A percentile compares a stretch with the other conserved stretches of the same genome.
Evolutionary conservation across 2,329 filamentous ascomycete genomes (phyloP).

Genomic region (Tothia fuscella): DNA sequence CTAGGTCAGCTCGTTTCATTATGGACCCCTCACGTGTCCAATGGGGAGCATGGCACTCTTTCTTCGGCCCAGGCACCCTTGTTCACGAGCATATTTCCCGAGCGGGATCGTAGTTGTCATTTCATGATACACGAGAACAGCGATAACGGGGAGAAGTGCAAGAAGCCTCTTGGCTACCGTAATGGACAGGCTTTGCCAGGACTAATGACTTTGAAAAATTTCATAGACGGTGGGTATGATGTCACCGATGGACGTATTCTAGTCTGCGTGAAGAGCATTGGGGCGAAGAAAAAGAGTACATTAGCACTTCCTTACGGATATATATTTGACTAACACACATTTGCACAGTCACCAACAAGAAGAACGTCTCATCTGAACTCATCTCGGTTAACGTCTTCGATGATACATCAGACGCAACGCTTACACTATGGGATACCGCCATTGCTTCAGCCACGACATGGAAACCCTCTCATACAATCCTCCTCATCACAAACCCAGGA

Average conservation of each 20-base stretch:
- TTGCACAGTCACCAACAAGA: constrained; percentile 35
- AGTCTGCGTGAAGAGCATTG: constrained; percentile 47
- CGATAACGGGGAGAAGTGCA: constrained; percentile 31
- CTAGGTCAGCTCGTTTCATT: constrained; percentile 44
- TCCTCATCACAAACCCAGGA: constrained; percentile 38
- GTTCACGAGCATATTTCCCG: constrained; percentile 46
- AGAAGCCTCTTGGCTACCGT: constrained; percentile 34
- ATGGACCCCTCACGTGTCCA: constrained; percentile 45
- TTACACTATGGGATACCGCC: constrained; percentile 45
- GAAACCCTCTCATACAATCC: constrained; percentile 36
- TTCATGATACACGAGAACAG: constrained; percentile 41
- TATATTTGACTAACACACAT: not conserved
- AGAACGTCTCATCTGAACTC: constrained; percentile 32
- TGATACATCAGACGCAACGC: constrained; percentile 39
- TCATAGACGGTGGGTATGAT: constrained; percentile 43
- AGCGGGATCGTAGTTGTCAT: constrained; percentile 41
- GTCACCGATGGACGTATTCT: constrained; percentile 39
- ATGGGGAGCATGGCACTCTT: constrained; percentile 30
- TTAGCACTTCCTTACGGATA: not conserved
- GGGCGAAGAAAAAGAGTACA: constrained; percentile 37
- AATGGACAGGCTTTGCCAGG: constrained; percentile 27
- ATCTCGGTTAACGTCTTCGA: constrained; percentile 45
- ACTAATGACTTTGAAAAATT: constrained; percentile 46
- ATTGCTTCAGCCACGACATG: constrained; percentile 34
- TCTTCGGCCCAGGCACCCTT: constrained; percentile 34